Percentiles rank a stretch among this genome's conserved stretches.
These are phyloP conservation scores for Melastoma candidum DNA, from an alignment of 441 rosid species.

Conservation along the genomic window DNA sequence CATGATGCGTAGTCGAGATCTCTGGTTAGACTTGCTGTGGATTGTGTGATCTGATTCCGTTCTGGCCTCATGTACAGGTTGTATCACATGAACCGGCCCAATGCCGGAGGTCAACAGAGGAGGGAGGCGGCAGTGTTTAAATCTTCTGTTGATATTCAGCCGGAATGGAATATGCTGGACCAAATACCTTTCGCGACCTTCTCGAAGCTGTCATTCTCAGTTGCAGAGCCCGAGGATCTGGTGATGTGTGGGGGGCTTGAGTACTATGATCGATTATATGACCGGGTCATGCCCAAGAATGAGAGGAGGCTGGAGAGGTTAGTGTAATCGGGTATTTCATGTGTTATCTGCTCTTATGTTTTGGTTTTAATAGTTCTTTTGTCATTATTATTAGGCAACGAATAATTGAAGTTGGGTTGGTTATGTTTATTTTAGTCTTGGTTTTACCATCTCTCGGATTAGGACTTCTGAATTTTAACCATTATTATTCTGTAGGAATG, in stretches of 20 bases:
- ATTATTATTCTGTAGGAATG: no score
- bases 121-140: constrained; percentile 73
- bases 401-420: no score
- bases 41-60: no score
- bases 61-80: constrained; percentile 21
- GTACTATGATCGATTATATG: constrained; percentile 54
- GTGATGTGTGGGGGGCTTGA: constrained; percentile 64
- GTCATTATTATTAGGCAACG: no score
- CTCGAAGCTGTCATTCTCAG: constrained; percentile 63
- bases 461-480: no score
- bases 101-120: constrained; percentile 41
- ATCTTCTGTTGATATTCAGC: constrained; percentile 79
- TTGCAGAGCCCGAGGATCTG: constrained; percentile 71
- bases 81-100: constrained; percentile 52
- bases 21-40: no score
- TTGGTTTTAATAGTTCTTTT: no score
- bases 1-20: no score
- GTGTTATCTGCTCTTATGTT: no score
- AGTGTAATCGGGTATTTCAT: not conserved
- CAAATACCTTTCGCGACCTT: constrained; percentile 81
- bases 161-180: constrained; percentile 93
- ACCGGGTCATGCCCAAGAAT: constrained; percentile 67
- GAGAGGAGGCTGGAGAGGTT: constrained; percentile 66
- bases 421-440: no score
- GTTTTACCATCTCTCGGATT: no score